Evolutionary conservation across 2,329 filamentous ascomycete species (phyloP), one percentile per base, ranked within the genome.

Genomic region (Annulohypoxylon truncatum): DNA sequence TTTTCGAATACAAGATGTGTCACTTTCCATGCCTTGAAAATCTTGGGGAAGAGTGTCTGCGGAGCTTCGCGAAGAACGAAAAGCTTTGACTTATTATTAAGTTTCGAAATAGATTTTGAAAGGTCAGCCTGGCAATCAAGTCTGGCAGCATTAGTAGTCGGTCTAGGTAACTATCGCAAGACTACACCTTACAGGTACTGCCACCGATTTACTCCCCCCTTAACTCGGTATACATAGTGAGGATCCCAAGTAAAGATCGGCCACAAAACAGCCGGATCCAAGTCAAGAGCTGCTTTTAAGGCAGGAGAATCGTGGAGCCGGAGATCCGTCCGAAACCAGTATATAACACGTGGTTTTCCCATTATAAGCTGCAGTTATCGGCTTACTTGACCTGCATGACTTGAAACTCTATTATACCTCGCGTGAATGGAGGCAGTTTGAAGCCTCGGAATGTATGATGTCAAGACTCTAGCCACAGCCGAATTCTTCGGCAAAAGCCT

Each of bases 221-320:
- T 85, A 0, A 89, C 87, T 29, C 85, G 85, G 75, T 93, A 93
- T 24, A 94, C 90, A 75, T 94, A 94, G 76, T 94, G 90, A 61
- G 91, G 91, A 75, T 93, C 91, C 90, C 91, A 94, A 1, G 89
- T 92, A 84, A 92, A 94, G 47, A 94, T 85, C 0, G 91, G 91
- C 82, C 90, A 94, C 24, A 94, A 80, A 18, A 85, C 87, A 55
- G 85, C 85, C 1, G 91, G 90, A 0, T 91, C 82, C 5, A 94
- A 82, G 62, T 91, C 89, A 6, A 94, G 79, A 0, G 92, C 92
- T 1, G 90, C 90, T 75, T 89, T 85, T 24, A 94, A 81, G 1
- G 90, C 91, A 7, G 91, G 91, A 0, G 90, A 93, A 77, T 94
- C 92, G 78, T 94, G 91, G 2, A 94, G 85, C 18, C 92, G 88